phyloP scores from a whole-genome alignment of 2,329 filamentous ascomycete species.

The Ophiosphaerella narmari region DNA sequence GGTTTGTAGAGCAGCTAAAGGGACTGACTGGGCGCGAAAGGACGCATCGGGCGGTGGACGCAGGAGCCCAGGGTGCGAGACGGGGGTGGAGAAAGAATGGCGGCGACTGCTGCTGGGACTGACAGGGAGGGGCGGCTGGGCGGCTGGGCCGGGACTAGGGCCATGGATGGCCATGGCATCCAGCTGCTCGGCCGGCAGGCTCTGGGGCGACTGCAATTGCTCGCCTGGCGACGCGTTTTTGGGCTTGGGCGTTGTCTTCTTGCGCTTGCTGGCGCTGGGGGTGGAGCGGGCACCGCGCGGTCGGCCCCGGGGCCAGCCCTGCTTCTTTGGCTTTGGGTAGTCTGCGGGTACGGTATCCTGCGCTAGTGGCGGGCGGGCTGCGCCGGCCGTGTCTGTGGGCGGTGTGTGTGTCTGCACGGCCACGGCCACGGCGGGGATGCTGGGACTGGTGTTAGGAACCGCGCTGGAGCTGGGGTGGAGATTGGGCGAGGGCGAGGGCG shows the following conservation, averaged over 20 bases:
- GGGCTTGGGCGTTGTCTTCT: slow-evolving; percentile 44
- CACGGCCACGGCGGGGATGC: slow-evolving; percentile 13
- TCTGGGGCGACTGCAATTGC: slow-evolving; percentile 42
- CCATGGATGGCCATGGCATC: slow-evolving; percentile 10
- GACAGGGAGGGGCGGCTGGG: slow-evolving; percentile 8
- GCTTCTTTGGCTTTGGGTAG: slow-evolving; percentile 42
- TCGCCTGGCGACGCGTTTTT: slow-evolving; percentile 29
- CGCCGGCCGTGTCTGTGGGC: slow-evolving; percentile 38
- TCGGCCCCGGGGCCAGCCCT: slow-evolving; percentile 54
- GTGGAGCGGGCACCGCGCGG: slow-evolving; percentile 46
- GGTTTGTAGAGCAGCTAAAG: slow-evolving; percentile 25
- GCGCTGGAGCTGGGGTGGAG: slow-evolving; percentile 8
- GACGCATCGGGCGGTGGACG: slow-evolving; percentile 1
- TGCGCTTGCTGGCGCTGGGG: slow-evolving; percentile 46
- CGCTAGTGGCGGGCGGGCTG: slow-evolving; percentile 13
- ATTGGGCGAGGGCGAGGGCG: slow-evolving; percentile 14
- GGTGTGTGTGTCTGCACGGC: slow-evolving; percentile 48
- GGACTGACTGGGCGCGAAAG: slow-evolving; percentile 39
- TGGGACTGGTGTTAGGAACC: slow-evolving; percentile 12
- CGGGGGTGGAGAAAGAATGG: slow-evolving; percentile 35
- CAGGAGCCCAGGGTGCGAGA: slow-evolving; percentile 3
- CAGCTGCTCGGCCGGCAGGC: slow-evolving; percentile 32
- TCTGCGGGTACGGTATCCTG: slow-evolving; percentile 20
- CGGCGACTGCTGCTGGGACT: slow-evolving; percentile 25
- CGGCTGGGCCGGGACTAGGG: slow-evolving; percentile 7